Evolutionary conservation across 129 eudicot species (phyloP).

Genomic region (Tanacetum coccineum): DNA sequence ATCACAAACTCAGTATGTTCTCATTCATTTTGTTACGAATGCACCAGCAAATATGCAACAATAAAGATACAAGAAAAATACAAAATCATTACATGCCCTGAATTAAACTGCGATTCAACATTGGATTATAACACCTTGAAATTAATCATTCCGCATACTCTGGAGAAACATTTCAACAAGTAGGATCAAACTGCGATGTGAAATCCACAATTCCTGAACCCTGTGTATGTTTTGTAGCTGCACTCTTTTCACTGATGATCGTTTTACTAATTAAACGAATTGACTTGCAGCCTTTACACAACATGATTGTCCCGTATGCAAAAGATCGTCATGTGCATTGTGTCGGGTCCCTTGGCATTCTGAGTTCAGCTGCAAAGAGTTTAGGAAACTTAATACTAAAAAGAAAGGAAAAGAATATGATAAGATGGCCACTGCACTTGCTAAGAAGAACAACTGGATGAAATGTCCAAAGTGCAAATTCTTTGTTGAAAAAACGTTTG

Average conservation of each 20-base stretch:
- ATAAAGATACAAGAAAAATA: conserved; percentile 42
- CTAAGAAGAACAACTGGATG: conserved; percentile 57
- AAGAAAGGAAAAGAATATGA: conserved; percentile 24
- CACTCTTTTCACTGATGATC: no score
- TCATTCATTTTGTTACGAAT: conserved; percentile 38
- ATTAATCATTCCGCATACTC: conserved; percentile 33
- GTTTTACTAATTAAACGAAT: no score
- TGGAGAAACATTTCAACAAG: conserved; percentile 12
- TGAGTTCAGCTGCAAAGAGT: conserved; percentile 45
- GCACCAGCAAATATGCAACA: conserved; percentile 40
- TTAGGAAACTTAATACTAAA: conserved; percentile 27
- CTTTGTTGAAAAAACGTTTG: conserved; percentile 41
- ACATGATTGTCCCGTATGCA: conserved; percentile 35
- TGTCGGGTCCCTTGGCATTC: conserved; percentile 60
- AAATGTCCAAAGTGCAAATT: conserved; percentile 49
- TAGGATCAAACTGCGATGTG: conserved; percentile 45
- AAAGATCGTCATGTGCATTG: conserved; percentile 36
- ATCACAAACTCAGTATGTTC: conserved; percentile 28
- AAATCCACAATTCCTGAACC: conserved; percentile 40
- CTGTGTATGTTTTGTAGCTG: no score
- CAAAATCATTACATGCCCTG: conserved; percentile 37
- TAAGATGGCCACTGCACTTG: conserved; percentile 30
- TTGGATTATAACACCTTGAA: conserved; percentile 31
- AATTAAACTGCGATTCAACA: conserved; percentile 27
- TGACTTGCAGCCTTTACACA: no score